A percentile compares a stretch with the other conserved stretches of the same genome.
Conservation (phyloP, 2,329 filamentous ascomycete genomes). For the Colletotrichum sp. region DNA sequence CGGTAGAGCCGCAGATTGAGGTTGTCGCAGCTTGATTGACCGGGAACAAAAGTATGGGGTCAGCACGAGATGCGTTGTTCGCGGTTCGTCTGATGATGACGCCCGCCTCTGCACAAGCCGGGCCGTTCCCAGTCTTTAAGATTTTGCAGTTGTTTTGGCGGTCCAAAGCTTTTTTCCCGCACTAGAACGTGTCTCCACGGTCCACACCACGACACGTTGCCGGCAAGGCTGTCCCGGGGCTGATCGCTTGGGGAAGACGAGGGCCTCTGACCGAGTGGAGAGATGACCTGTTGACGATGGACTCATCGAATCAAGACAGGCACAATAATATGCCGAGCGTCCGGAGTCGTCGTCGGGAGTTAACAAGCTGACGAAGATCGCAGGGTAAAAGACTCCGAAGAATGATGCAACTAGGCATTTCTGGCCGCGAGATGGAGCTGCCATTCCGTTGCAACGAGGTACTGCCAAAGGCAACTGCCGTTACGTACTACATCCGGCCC, state of each 20-base stretch:
- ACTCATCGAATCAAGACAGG: neutral
- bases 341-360: neutral
- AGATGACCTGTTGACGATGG: neutral
- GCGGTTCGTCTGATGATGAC: constrained; percentile 17
- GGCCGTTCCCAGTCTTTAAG: constrained; percentile 11
- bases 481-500: neutral
- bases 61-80: neutral
- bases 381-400: no score
- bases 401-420: neutral
- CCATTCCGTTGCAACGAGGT: neutral
- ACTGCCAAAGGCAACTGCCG: neutral
- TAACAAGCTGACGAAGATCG: neutral
- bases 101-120: neutral
- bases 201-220: constrained; percentile 1
- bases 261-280: neutral
- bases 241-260: constrained; percentile 10
- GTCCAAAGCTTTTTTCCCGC: neutral
- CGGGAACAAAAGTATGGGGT: neutral
- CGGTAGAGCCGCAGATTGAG: constrained; percentile 15
- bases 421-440: neutral
- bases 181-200: constrained; percentile 3
- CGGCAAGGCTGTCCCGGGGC: constrained; percentile 11
- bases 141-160: neutral
- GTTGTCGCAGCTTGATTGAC: constrained; percentile 16
- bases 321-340: neutral